Evolutionary conservation across 306 rosid genomes (phyloP), one percentile per base, ranked within the genome.

Genomic region (Phaseolus lunatus): DNA sequence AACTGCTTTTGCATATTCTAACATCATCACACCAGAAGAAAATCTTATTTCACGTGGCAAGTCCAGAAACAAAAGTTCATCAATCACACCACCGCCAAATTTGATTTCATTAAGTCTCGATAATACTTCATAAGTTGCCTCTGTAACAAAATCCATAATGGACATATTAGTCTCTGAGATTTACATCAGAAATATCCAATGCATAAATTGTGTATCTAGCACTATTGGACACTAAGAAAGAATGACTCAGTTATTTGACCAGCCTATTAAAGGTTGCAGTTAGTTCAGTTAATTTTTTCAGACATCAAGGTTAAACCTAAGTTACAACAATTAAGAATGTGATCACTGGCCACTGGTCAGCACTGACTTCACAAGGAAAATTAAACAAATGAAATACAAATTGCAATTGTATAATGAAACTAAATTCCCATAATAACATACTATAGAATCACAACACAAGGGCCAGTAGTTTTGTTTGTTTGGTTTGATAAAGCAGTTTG

Each of bases 71-170:
- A 96, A 9, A 65, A 96, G 96, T 76, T 96, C 99, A 72, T 96
- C 99, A 0, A 89, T 91, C 78, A 96, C 94, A 24, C 99, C 99
- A 78, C 99, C 90, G 37, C 90, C 97, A 86, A 91, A 96, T 84
- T 96, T 96, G 83, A 96, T 93, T 82, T 91, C 97, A 74, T 90
- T 91, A 33, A 96, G 96, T 84, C 97, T 86, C 26, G 99, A 97
- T 48, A 96, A 94, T 53, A 96, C 97, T 86, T 96, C 98, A 82
- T 80, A 91, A n/a, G 98, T 93, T 47, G 97, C 97, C 96, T 96
- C 99, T 96, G 91, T 75, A 59, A 81, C 59, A 68, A 87, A 57
- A 80, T 49, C 77, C 86, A 69, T 16, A 31, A 63, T 54, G 70
- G 43, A 44, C 53, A 20, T 75, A 80, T 53, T 33, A 63, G 50